Evolutionary conservation across 2,329 filamentous ascomycete genomes (phyloP).

Genomic region (Alternaria hordeiaustralica): DNA sequence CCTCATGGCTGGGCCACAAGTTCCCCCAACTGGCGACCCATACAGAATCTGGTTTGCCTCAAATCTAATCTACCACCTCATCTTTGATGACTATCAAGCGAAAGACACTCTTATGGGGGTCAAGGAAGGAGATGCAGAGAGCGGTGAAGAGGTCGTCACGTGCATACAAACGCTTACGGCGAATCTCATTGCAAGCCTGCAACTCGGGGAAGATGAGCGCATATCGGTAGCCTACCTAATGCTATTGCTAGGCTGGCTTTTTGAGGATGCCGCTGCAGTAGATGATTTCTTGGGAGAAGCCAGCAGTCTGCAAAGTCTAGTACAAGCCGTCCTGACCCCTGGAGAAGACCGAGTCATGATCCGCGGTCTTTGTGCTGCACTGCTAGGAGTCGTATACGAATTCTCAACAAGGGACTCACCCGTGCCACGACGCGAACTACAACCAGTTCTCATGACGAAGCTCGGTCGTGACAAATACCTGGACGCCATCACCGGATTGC

Average conservation of each 20-base stretch:
- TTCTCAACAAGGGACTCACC: conserved; percentile 98
- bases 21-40: conserved; percentile 72
- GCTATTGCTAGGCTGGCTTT: conserved; percentile 87
- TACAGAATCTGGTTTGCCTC: conserved; percentile 91
- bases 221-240: conserved; percentile 86
- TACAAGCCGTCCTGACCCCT: conserved; percentile 70
- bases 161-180: conserved; percentile 87
- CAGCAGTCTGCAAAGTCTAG: conserved; percentile 85
- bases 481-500: conserved; percentile 77
- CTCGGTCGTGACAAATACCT: conserved; percentile 88
- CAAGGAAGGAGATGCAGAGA: conserved; percentile 85
- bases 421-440: conserved; percentile 79
- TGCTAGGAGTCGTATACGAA: conserved; percentile 90
- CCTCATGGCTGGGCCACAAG: conserved; percentile 71
- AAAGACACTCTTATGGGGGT: conserved; percentile 82
- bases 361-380: conserved; percentile 81
- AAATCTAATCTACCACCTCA: conserved; percentile 82
- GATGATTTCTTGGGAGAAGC: conserved; percentile 93
- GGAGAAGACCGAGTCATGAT: conserved; percentile 67
- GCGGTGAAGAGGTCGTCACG: conserved; percentile 92
- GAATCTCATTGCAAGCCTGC: conserved; percentile 81
- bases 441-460: conserved; percentile 76
- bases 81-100: conserved; percentile 79
- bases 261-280: conserved; percentile 87
- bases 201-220: conserved; percentile 77